Conservation (phyloP, 2,329 filamentous ascomycete genomes). For the Fusarium sulawesiense region DNA sequence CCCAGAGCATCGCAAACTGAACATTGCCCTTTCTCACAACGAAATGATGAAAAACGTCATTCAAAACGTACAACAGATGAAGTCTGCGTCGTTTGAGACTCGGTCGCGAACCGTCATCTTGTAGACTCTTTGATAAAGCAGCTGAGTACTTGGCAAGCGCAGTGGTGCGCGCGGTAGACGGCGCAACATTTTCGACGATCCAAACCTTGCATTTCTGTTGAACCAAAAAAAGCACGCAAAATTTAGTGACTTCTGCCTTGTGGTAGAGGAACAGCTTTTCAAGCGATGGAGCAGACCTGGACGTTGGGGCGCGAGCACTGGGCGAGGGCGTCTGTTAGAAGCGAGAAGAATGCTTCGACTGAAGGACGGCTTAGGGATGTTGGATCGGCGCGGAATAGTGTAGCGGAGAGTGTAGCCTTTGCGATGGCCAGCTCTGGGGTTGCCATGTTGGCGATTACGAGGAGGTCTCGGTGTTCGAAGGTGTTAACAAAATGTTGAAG, state of each 20-base stretch:
- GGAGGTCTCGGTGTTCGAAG: neutral
- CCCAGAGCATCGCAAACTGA: conserved; percentile 67
- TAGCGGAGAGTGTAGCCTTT: conserved; percentile 80
- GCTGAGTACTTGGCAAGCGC: conserved; percentile 81
- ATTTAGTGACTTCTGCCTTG: conserved; percentile 46
- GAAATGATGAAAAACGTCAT: conserved; percentile 80
- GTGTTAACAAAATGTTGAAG: conserved; percentile 2
- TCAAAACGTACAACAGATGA: conserved; percentile 81
- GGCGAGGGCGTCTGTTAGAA: conserved; percentile 72
- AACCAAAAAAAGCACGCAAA: conserved; percentile 43
- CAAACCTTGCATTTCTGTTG: conserved; percentile 87
- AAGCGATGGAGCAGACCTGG: conserved; percentile 77
- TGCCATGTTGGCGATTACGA: conserved; percentile 61
- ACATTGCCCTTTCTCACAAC: conserved; percentile 63
- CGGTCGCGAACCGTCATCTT: conserved; percentile 51
- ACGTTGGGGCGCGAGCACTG: conserved; percentile 84
- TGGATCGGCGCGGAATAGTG: conserved; percentile 80
- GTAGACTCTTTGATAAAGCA: conserved; percentile 67
- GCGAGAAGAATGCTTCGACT: conserved; percentile 75
- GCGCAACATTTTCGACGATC: conserved; percentile 78
- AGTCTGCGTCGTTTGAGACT: conserved; percentile 76
- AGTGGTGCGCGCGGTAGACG: conserved; percentile 72
- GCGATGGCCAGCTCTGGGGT: conserved; percentile 80
- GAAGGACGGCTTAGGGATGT: conserved; percentile 73
- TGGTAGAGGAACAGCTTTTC: conserved; percentile 42